Percentiles rank a stretch among this genome's conserved stretches.
Conservation (phyloP, 2,329 filamentous ascomycete genomes). For the Fusarium mundagurra region DNA sequence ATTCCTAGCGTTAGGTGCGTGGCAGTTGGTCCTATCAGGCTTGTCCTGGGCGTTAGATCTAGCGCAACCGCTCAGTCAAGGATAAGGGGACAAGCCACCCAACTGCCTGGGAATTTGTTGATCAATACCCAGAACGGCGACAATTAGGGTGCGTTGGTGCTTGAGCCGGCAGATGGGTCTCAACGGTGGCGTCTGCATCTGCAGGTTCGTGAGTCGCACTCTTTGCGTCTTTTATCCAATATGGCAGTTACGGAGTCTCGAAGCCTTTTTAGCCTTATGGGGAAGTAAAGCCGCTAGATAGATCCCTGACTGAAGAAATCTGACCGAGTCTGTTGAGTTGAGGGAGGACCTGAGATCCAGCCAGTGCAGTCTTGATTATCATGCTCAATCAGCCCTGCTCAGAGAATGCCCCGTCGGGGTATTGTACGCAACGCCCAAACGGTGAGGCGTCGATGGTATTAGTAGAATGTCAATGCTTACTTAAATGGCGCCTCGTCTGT, state of each 20-base stretch:
- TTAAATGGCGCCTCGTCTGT: slow-evolving; percentile 18
- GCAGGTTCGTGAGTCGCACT: slow-evolving; percentile 27
- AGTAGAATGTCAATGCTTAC: slow-evolving; percentile 20
- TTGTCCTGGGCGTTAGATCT: slow-evolving; percentile 28
- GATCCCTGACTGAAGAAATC: background rate
- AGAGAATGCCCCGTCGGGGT: slow-evolving; percentile 5
- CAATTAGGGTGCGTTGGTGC: slow-evolving; percentile 25
- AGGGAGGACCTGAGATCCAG: background rate
- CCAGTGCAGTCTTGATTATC: background rate
- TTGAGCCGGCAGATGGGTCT: slow-evolving; percentile 25
- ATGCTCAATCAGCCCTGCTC: background rate
- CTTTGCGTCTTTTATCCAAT: slow-evolving; percentile 31
- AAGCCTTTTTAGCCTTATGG: slow-evolving; percentile 18
- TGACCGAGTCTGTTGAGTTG: background rate
- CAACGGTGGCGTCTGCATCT: slow-evolving; percentile 33
- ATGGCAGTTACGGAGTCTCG: slow-evolving; percentile 20
- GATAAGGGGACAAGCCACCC: slow-evolving; percentile 29
- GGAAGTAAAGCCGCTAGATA: slow-evolving; percentile 11
- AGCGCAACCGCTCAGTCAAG: slow-evolving; percentile 30
- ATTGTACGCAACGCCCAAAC: slow-evolving; percentile 14
- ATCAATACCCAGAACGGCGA: slow-evolving; percentile 39
- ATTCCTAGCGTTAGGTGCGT: slow-evolving; percentile 30
- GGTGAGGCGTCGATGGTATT: slow-evolving; percentile 29
- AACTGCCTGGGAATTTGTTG: slow-evolving; percentile 29
- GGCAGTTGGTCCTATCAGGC: background rate